Evolutionary conservation across 495 filamentous ascomycete genomes (phyloP).

Genomic region (Trichocladium uniseriatum): DNA sequence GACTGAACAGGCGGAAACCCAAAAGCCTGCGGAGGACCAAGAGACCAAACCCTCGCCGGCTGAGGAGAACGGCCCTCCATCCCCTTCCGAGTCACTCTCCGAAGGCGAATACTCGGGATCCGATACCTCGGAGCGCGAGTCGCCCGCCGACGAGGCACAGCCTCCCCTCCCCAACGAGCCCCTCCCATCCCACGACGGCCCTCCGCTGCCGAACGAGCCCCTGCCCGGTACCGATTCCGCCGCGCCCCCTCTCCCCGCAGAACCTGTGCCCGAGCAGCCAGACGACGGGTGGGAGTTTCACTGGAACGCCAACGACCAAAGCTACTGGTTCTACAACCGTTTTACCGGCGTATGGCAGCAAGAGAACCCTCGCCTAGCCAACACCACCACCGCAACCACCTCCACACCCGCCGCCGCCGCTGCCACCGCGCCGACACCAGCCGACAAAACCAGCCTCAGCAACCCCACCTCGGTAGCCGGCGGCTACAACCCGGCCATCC

Average conservation of each 20-base stretch:
- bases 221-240: constrained; percentile 7
- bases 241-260: constrained; percentile 32
- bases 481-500: constrained; percentile 91
- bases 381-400: constrained; percentile 16
- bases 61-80: not conserved
- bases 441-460: constrained; percentile 17
- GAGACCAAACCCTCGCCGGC: not conserved
- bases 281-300: constrained; percentile 87
- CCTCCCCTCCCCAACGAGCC: constrained; percentile 10
- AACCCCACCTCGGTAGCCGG: constrained; percentile 36
- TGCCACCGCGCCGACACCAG: constrained; percentile 19
- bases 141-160: not conserved
- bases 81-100: constrained; percentile 3
- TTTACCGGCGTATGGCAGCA: constrained; percentile 69
- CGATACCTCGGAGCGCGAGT: constrained; percentile 1
- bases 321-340: constrained; percentile 87
- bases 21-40: not conserved
- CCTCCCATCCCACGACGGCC: constrained; percentile 4
- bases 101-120: constrained; percentile 13
- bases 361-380: constrained; percentile 72
- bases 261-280: constrained; percentile 31
- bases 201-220: constrained; percentile 26
- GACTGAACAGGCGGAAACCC: not conserved
- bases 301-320: constrained; percentile 62
- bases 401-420: constrained; percentile 17